phyloP scores from a whole-genome alignment of 1,284 basidiomycete species.

The Xerocomus alliaceus region DNA sequence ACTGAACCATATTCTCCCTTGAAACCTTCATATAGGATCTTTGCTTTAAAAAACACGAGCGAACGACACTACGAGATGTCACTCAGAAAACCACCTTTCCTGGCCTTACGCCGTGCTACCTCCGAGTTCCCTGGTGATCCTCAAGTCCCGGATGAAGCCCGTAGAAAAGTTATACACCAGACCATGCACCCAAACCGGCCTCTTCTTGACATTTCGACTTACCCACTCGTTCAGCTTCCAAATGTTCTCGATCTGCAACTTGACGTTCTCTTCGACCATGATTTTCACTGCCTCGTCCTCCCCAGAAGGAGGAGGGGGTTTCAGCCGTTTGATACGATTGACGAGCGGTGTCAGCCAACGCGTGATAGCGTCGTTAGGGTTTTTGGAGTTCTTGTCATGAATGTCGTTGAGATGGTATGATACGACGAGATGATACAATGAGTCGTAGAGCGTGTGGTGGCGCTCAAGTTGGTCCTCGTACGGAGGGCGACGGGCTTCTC shows the following conservation, averaged over 20 bases:
- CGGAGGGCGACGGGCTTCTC: background rate
- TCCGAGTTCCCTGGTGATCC: conserved; percentile 50
- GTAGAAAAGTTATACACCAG: conserved; percentile 82
- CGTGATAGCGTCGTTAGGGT: conserved; percentile 48
- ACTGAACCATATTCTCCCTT: no score
- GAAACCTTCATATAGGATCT: no score
- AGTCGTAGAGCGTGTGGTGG: conserved; percentile 23
- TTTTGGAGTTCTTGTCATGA: conserved; percentile 17
- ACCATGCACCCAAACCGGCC: conserved; percentile 75
- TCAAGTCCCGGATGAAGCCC: conserved; percentile 74
- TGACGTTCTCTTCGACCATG: conserved; percentile 77
- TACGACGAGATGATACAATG: conserved; percentile 17
- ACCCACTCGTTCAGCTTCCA: conserved; percentile 69
- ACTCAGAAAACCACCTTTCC: no score
- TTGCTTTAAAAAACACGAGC: no score
- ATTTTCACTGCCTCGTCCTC: conserved; percentile 46
- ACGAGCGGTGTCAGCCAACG: conserved; percentile 80
- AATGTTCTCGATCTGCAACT: conserved; percentile 70
- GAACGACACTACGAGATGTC: no score
- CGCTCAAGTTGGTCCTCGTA: background rate
- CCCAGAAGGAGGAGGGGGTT: conserved; percentile 51
- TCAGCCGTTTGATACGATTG: conserved; percentile 30
- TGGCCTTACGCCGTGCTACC: background rate
- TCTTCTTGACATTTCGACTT: conserved; percentile 49
- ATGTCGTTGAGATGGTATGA: background rate